phyloP scores from a whole-genome alignment of 1,139 yeast species.

The Diutina neorugosa region DNA sequence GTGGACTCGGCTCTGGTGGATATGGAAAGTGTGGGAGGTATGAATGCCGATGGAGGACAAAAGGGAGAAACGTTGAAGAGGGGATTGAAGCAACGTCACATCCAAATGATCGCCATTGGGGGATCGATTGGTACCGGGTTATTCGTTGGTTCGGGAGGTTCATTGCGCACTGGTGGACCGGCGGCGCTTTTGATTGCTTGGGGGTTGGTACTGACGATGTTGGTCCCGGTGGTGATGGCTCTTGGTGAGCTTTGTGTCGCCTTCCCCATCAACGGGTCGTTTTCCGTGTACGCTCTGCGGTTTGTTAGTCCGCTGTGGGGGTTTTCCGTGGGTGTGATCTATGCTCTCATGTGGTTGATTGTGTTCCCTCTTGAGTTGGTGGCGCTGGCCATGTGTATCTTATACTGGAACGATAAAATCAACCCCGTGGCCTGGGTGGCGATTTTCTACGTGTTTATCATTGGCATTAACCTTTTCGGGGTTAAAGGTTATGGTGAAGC shows the following conservation, averaged over 20 bases:
- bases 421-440: conserved; percentile 34
- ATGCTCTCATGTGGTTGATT: conserved; percentile 64
- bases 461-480: conserved; percentile 29
- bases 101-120: conserved; percentile 37
- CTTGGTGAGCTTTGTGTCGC: conserved; percentile 18
- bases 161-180: conserved; percentile 31
- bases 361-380: conserved; percentile 67
- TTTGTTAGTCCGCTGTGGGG: conserved; percentile 18
- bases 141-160: conserved; percentile 31
- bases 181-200: conserved; percentile 14
- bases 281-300: conserved; percentile 18
- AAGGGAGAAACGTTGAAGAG: neutral
- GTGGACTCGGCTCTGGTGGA: neutral
- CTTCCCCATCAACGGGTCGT: conserved; percentile 19
- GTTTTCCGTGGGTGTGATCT: conserved; percentile 13
- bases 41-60: neutral
- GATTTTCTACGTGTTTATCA: conserved; percentile 29
- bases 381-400: conserved; percentile 13
- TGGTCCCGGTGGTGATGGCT: conserved; percentile 12
- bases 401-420: conserved; percentile 17
- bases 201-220: conserved; percentile 11
- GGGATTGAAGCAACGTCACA: conserved; percentile 20
- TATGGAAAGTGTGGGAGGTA: neutral
- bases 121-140: conserved; percentile 40
- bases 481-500: conserved; percentile 41